phyloP scores from a whole-genome alignment of 1,284 basidiomycete species.

The Cutaneotrichosporon cutaneum region DNA sequence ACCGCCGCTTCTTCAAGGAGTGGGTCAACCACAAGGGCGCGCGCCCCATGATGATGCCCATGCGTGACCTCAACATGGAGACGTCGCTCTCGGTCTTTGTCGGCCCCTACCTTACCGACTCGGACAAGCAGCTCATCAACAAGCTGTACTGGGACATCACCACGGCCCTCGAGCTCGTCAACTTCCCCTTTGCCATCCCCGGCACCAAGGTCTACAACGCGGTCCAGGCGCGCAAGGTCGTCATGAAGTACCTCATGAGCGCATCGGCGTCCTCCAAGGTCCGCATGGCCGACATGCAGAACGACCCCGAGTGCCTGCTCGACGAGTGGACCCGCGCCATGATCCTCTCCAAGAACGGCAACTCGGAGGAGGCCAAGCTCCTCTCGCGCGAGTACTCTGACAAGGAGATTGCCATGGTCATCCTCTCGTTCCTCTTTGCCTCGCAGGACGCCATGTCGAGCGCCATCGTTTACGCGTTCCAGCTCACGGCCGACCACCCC shows the following conservation, averaged over 20 bases:
- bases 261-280: conserved; percentile 79
- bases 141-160: conserved; percentile 98
- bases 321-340: conserved; percentile 88
- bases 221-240: conserved; percentile 85
- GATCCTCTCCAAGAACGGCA: conserved; percentile 59
- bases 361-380: conserved; percentile 58
- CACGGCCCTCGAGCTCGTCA: conserved; percentile 91
- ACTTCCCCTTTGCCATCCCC: conserved; percentile 93
- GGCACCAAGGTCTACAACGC: conserved; percentile 97
- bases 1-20: conserved; percentile 69
- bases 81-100: conserved; percentile 95
- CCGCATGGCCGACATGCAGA: conserved; percentile 72
- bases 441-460: conserved; percentile 98
- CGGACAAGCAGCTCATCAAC: conserved; percentile 75
- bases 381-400: conserved; percentile 78
- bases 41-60: conserved; percentile 80
- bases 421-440: conserved; percentile 95
- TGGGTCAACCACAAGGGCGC: conserved; percentile 62
- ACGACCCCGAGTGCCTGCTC: conserved; percentile 82
- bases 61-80: conserved; percentile 95
- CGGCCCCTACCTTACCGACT: conserved; percentile 80
- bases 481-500: conserved; percentile 90
- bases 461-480: conserved; percentile 84
- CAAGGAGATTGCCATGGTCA: conserved; percentile 92
- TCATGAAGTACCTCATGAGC: conserved; percentile 77